A percentile compares a stretch with the other conserved stretches of the same genome.
These are phyloP conservation scores for Trametes villosa DNA, from an alignment of 768 basidiomycete species.

Conservation along the genomic window DNA sequence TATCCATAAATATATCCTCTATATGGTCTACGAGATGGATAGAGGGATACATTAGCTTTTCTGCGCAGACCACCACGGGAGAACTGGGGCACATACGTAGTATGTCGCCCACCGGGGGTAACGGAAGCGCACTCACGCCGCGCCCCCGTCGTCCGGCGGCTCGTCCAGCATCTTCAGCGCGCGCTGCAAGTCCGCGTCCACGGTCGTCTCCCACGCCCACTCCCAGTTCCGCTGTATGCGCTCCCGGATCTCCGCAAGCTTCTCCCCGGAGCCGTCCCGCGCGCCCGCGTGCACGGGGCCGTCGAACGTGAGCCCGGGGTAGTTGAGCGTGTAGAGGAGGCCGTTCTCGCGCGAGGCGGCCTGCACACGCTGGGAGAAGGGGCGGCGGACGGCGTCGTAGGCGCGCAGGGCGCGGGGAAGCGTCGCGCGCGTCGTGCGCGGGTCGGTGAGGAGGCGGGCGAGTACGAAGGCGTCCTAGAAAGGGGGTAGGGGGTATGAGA, in stretches of 20 bases:
- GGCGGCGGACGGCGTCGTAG: slow-evolving; percentile 39
- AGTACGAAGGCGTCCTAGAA: slow-evolving; percentile 43
- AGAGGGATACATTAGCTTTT: too few relatives aligned
- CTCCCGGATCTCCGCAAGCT: slow-evolving; percentile 45
- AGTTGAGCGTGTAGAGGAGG: slow-evolving; percentile 33
- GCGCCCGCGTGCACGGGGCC: background rate
- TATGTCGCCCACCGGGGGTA: background rate
- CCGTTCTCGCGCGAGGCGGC: slow-evolving; percentile 34
- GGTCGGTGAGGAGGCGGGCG: slow-evolving; percentile 49
- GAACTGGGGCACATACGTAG: background rate
- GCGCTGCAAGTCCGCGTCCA: slow-evolving; percentile 46
- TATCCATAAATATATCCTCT: too few relatives aligned
- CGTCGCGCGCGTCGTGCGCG: slow-evolving; percentile 27
- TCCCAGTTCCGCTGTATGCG: slow-evolving; percentile 57
- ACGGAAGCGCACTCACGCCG: too few relatives aligned
- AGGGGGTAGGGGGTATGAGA: background rate
- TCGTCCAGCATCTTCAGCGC: slow-evolving; percentile 37
- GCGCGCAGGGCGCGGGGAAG: slow-evolving; percentile 29
- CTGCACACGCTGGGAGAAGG: slow-evolving; percentile 33
- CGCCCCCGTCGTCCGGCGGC: background rate
- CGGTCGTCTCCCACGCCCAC: slow-evolving; percentile 61
- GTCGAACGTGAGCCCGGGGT: slow-evolving; percentile 27
- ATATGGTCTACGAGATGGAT: too few relatives aligned
- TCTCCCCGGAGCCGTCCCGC: slow-evolving; percentile 28
- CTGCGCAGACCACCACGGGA: too few relatives aligned